Evolutionary conservation across 768 basidiomycete species (phyloP), one percentile per base, ranked within the genome.

Genomic region (Dictyophora rubrovolvata): DNA sequence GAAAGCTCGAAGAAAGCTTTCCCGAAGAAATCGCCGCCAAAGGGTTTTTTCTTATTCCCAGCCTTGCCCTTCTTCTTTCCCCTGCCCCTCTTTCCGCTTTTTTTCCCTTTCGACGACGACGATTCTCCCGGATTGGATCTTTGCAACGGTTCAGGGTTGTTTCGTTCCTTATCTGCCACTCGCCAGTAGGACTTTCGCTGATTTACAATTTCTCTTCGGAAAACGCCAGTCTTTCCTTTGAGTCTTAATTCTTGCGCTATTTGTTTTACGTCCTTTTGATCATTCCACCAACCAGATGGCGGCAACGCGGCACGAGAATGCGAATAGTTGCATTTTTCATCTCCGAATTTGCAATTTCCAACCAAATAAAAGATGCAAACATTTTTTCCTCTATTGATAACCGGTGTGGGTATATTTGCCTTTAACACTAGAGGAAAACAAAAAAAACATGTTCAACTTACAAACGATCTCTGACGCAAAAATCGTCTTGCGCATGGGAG

Each of bases 401-500:
- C 9, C 21, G 8, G 14, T 11, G 33, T 28, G n/a, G n/a, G 28
- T 28, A 7, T 28, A 28, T 28, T 28, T 28, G 28, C 28, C 28
- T 28, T 28, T 28, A n/a, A n/a, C n/a, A n/a, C n/a, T n/a, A n/a
- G n/a, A n/a, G n/a, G 28, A 28, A 35, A 54, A 37, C 21, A 22
- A 3, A 23, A 20, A 18, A 22, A 16, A 12, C 50, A 11, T 11
- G 9, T 10, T n/a, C 21, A 35, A 35, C 53, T 54, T 37, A 54
- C 53, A 66, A 48, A 1, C 54, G 57, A 37, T 66, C 65, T 21
- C 65, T 53, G 46, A 62, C 61, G 35, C 62, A 61, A 42, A 61
- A 59, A 57, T 59, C 50, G 53, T 66, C 65, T 17, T 62, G 57
- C 23, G 65, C 63, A 21, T 66, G 65, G 51, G 62, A 63, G 61